These are phyloP conservation scores for Zygnema cylindricum DNA, from an alignment of 139 green algal genomes.

Conservation along the genomic window DNA sequence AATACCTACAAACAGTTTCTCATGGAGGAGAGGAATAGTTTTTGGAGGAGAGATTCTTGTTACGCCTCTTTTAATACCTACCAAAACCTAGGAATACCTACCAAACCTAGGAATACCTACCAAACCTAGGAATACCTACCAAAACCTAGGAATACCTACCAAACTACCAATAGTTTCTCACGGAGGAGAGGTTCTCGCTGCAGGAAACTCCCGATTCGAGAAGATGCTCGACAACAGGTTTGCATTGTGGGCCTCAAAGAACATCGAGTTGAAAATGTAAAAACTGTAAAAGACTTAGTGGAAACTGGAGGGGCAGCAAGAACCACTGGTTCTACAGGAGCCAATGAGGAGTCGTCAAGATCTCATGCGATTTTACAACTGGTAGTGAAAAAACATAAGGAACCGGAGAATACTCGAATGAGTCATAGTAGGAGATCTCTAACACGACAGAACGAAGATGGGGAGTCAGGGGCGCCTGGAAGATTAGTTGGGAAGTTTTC, in stretches of 20 bases:
- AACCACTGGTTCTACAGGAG: slow-evolving; percentile 89
- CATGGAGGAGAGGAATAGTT: too few species aligned
- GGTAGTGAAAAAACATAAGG: slow-evolving; percentile 71
- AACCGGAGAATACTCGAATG: background rate
- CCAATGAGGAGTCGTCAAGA: slow-evolving; percentile 94
- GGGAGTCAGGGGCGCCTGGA: background rate
- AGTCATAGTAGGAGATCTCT: slow-evolving; percentile 4
- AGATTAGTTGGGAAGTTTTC: slow-evolving; percentile 86
- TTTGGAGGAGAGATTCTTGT: too few species aligned
- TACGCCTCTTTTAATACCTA: too few species aligned
- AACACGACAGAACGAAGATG: slow-evolving; percentile 6
- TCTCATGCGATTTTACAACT: slow-evolving; percentile 96
- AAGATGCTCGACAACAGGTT: slow-evolving; percentile 90
- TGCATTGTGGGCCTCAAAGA: slow-evolving; percentile 80
- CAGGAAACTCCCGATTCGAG: slow-evolving; percentile 88
- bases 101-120: too few species aligned
- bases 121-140: too few species aligned
- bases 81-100: too few species aligned
- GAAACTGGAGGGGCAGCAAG: slow-evolving; percentile 71
- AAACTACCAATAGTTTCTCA: slow-evolving; percentile 68
- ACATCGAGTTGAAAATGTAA: slow-evolving; percentile 65
- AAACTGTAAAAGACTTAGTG: slow-evolving; percentile 65
- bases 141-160: too few species aligned
- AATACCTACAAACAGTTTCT: too few species aligned
- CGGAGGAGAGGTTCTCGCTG: background rate